Conservation (phyloP, 179 eudicot genomes). For the Actinidia arguta region DNA sequence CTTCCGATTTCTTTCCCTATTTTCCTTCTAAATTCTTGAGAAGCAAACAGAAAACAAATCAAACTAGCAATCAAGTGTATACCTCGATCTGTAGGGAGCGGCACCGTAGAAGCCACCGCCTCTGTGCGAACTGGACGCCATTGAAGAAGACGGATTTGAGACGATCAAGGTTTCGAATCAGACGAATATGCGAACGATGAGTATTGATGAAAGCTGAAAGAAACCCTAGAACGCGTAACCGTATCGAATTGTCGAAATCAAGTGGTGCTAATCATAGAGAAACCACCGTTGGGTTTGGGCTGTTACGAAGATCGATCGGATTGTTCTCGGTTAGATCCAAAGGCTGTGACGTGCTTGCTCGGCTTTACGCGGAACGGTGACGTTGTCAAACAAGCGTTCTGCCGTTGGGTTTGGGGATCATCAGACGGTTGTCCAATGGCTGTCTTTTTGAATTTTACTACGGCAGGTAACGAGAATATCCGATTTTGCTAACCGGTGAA, state of each 20-base stretch:
- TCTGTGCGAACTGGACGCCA: constrained; percentile 42
- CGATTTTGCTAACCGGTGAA: too few relatives aligned
- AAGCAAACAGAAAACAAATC: not conserved
- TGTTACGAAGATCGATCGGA: too few relatives aligned
- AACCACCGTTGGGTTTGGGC: not conserved
- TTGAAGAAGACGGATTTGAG: constrained; percentile 21
- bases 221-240: not conserved
- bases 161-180: constrained; percentile 1
- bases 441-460: not conserved
- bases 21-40: constrained; percentile 21
- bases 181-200: not conserved
- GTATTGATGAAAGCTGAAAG: not conserved
- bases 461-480: too few relatives aligned
- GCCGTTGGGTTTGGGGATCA: constrained; percentile 2
- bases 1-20: not conserved
- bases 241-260: not conserved
- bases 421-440: constrained; percentile 6
- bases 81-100: constrained; percentile 61
- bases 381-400: not conserved
- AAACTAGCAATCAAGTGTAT: not conserved
- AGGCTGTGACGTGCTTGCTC: not conserved
- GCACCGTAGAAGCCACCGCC: constrained; percentile 42
- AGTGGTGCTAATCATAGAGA: not conserved
- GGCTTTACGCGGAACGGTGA: not conserved
- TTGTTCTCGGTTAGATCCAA: too few relatives aligned